These are phyloP conservation scores for Boechera stricta DNA, from an alignment of 345 rosid genomes.

Conservation along the genomic window DNA sequence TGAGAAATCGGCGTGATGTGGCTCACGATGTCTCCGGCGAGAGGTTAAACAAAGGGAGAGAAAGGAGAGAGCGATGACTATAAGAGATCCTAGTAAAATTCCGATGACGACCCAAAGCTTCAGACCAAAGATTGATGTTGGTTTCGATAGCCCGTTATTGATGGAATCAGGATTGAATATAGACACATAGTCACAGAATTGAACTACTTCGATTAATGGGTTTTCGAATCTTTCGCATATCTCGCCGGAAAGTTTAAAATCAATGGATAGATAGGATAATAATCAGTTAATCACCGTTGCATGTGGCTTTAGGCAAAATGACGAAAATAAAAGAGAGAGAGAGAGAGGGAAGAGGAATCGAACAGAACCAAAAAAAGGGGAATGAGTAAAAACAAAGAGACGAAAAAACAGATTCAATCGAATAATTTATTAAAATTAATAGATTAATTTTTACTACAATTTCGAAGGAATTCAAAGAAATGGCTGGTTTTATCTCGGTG, in stretches of 20 bases:
- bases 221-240: slow-evolving; percentile 31
- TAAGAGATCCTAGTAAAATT: slow-evolving; percentile 77
- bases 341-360: slow-evolving; percentile 35
- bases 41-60: slow-evolving; percentile 87
- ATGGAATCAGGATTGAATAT: slow-evolving; percentile 69
- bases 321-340: not conserved
- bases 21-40: slow-evolving; percentile 62
- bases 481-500: too few species aligned
- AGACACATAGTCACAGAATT: slow-evolving; percentile 51
- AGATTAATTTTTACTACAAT: too few species aligned
- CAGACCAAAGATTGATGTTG: slow-evolving; percentile 87
- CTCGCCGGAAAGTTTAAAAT: slow-evolving; percentile 21
- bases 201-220: not conserved
- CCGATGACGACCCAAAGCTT: slow-evolving; percentile 92
- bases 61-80: slow-evolving; percentile 81
- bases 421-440: not conserved
- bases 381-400: slow-evolving; percentile 29
- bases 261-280: slow-evolving; percentile 33
- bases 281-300: slow-evolving; percentile 41
- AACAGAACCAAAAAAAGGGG: slow-evolving; percentile 16
- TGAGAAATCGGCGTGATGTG: slow-evolving; percentile 36
- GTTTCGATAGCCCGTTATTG: slow-evolving; percentile 80
- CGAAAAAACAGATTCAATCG: slow-evolving; percentile 31
- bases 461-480: too few species aligned
- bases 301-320: slow-evolving; percentile 33